These are phyloP conservation scores for Chrysophaeum taylorii DNA, from an alignment of 352 stramenopile genomes.

Conservation along the genomic window DNA sequence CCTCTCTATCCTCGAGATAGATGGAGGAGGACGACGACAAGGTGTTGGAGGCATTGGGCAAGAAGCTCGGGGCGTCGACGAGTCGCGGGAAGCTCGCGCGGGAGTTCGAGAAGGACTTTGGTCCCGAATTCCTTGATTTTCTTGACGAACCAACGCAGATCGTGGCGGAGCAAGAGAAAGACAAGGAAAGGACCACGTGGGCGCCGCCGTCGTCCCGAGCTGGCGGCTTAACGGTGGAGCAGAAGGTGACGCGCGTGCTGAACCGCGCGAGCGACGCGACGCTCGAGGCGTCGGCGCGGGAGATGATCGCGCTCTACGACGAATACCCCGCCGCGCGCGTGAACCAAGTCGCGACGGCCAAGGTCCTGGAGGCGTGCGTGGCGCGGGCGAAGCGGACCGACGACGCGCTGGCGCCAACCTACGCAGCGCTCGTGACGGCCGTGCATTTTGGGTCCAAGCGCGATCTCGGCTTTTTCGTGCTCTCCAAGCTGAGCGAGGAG, in stretches of 20 bases:
- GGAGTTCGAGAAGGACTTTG: too few relatives aligned
- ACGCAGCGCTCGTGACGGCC: not conserved
- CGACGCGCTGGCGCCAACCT: not conserved
- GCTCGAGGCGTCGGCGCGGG: not conserved
- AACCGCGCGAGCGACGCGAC: not conserved
- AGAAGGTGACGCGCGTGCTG: not conserved
- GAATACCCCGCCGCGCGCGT: not conserved
- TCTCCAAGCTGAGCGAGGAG: not conserved
- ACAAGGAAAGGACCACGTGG: too few relatives aligned
- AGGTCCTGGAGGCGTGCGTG: not conserved
- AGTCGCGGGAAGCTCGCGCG: too few relatives aligned
- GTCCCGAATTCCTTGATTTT: too few relatives aligned
- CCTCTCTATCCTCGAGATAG: not conserved
- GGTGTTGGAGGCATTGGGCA: not conserved
- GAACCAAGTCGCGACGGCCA: too few relatives aligned
- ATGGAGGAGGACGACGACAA: not conserved
- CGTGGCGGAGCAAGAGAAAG: too few relatives aligned
- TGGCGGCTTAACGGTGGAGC: too few relatives aligned
- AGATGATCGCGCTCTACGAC: not conserved
- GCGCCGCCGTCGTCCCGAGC: too few relatives aligned
- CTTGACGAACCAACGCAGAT: too few relatives aligned
- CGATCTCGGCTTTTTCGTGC: not conserved
- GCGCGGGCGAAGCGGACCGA: not conserved
- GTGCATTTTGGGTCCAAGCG: not conserved
- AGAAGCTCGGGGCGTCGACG: constrained; percentile 4